Percentiles rank a stretch among this genome's conserved stretches.
Conservation (phyloP, 1,284 basidiomycete genomes). For the Naganishia sp. region DNA sequence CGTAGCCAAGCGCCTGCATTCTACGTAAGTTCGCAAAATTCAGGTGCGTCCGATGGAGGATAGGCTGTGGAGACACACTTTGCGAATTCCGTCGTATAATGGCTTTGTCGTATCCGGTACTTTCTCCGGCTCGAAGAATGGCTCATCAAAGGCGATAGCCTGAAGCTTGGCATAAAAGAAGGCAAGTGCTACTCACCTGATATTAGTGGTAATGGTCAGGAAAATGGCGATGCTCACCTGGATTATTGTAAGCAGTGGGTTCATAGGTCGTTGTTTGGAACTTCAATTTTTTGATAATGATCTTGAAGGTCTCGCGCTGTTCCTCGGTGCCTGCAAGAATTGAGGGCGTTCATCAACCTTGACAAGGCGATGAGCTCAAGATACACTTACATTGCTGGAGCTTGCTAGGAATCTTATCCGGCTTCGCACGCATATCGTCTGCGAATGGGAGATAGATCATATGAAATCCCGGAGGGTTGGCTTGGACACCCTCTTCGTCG, state of each 20-base stretch:
- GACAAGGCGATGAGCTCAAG: constrained; percentile 16
- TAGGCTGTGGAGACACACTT: constrained; percentile 57
- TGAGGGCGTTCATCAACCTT: constrained; percentile 9
- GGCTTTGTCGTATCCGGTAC: constrained; percentile 81
- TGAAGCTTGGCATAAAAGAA: constrained; percentile 88
- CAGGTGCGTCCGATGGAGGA: background rate
- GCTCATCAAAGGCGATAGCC: constrained; percentile 85
- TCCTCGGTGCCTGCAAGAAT: constrained; percentile 63
- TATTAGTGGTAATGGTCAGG: constrained; percentile 8
- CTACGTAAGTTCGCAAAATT: constrained; percentile 53
- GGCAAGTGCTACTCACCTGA: constrained; percentile 59
- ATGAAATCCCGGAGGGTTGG: constrained; percentile 86
- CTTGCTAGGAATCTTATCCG: constrained; percentile 56
- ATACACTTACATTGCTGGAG: constrained; percentile 62
- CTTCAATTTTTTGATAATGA: constrained; percentile 75
- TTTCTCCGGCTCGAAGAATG: constrained; percentile 66
- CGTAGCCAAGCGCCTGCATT: constrained; percentile 72
- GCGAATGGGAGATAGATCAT: constrained; percentile 87
- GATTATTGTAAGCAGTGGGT: constrained; percentile 89
- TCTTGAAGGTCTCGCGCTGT: constrained; percentile 67
- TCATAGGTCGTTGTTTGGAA: constrained; percentile 77
- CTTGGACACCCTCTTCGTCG: constrained; percentile 70
- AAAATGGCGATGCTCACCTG: constrained; percentile 61
- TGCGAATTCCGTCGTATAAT: constrained; percentile 74
- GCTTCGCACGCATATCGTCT: constrained; percentile 84